Base-by-base conservation (phyloP, 2,329 filamentous ascomycete species). In the Arthrobotrys musiformis region DNA sequence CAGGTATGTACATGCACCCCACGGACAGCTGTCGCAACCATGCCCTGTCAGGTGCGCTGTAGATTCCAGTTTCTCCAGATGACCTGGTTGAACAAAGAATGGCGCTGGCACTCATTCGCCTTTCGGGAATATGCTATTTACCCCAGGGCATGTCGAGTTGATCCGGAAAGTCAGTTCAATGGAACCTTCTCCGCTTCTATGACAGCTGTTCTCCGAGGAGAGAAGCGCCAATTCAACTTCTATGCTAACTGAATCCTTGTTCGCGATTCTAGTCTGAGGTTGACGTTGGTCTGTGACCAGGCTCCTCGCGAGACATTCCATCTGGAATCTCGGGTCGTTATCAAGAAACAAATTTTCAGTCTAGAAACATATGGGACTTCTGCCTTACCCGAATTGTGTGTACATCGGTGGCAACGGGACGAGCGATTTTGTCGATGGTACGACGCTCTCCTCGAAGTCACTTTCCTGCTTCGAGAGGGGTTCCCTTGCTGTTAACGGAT, bases 361-460 rank as follows among this genome's bases (percentile, higher is more conserved):
- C 40, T 48, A 54, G 52, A 56, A 48, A 64, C 28, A 15, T 48
- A 54, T 56, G 40, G 40, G 22, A 44, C 35, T 61, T 77, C 66
- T 77, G 72, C 72, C 64, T 77, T 67, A 67, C 48, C 26, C 63
- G 35, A 52, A 19, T 40, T 4, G 24, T 58, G 24, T 58, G 28
- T 60, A 19, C 50, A 30, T 40, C n/a, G 64, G 66, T 77, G 72
- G 72, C 72, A 70, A 70, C 66, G 60, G 72, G 60, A 70, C 72
- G 72, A 77, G 72, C 64, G 72, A 77, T 77, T 77, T 77, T 70
- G 72, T 70, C 40, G 60, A 70, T 66, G 64, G 33, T 70, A 44
- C 50, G 66, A 58, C 42, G 35, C 42, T 11, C 9, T 50, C 19
- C 40, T 44, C 44, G 50, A 63, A 58, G 46, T 67, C 48, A 69